A percentile compares a stretch with the other conserved stretches of the same genome.
These are phyloP conservation scores for Pachysandra terminalis DNA, from an alignment of 164 flowering plant genomes.

Conservation along the genomic window DNA sequence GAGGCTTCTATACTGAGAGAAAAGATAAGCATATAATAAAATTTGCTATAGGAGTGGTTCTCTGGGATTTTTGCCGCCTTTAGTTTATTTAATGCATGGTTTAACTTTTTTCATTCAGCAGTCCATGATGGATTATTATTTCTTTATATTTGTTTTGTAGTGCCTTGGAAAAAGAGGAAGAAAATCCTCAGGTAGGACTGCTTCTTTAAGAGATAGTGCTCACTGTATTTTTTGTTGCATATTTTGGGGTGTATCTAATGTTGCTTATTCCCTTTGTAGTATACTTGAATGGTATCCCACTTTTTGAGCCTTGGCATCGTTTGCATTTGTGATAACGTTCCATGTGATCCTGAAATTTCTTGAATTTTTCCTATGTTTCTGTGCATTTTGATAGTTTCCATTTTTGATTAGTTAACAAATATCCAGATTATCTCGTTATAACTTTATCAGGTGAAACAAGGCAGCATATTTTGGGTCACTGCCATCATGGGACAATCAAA, in stretches of 20 bases:
- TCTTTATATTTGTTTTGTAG: constrained; percentile 39
- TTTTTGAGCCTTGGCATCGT: too few relatives aligned
- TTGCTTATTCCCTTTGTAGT: too few relatives aligned
- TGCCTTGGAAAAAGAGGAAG: constrained; percentile 70
- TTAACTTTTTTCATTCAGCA: constrained; percentile 3
- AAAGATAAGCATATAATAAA: neutral
- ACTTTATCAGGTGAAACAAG: too few relatives aligned
- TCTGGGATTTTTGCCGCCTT: neutral
- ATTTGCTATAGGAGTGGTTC: neutral
- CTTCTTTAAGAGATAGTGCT: neutral
- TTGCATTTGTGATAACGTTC: too few relatives aligned
- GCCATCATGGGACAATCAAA: too few relatives aligned
- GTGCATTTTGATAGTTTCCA: too few relatives aligned
- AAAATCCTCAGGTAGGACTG: constrained; percentile 45
- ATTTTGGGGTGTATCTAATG: neutral
- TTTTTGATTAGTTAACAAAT: too few relatives aligned
- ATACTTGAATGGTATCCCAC: too few relatives aligned
- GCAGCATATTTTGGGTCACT: too few relatives aligned
- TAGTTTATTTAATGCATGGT: neutral
- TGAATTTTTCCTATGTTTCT: too few relatives aligned
- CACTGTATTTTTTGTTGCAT: neutral
- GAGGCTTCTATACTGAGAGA: constrained; percentile 1
- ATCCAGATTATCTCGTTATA: too few relatives aligned
- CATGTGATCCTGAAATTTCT: too few relatives aligned
- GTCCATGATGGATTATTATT: constrained; percentile 9